A percentile compares a stretch with the other conserved stretches of the same genome.
Conservation (phyloP, 2,329 filamentous ascomycete species). For the Cytospora paraplurivora region DNA sequence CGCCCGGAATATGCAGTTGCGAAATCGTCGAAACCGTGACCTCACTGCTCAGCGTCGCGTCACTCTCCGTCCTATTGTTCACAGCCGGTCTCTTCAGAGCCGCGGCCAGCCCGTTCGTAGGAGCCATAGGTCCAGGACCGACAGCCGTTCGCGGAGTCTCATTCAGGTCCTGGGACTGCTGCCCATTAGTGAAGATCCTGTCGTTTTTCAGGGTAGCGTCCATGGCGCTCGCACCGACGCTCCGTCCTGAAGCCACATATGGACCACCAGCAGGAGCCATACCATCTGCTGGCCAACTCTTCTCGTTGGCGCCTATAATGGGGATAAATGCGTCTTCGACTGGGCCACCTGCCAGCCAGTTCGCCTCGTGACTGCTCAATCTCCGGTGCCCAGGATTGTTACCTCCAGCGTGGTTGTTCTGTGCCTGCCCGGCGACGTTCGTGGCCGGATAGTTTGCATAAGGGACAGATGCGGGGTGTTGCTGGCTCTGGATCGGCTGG, state of each 20-base stretch:
- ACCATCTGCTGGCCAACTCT: background rate
- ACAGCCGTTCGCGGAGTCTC: slow-evolving; percentile 12
- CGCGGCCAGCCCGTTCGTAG: background rate
- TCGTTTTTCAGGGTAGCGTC: slow-evolving; percentile 14
- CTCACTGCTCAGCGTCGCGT: slow-evolving; percentile 27
- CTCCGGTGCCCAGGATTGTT: slow-evolving; percentile 2
- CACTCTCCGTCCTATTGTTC: slow-evolving; percentile 26
- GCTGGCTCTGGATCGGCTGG: slow-evolving; percentile 40
- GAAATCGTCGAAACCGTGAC: slow-evolving; percentile 56
- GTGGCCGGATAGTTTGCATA: slow-evolving; percentile 23
- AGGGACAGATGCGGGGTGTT: background rate
- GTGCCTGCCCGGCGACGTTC: slow-evolving; percentile 6
- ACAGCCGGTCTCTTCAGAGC: slow-evolving; percentile 13
- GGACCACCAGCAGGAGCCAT: background rate
- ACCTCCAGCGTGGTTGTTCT: background rate
- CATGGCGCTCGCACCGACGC: slow-evolving; percentile 1
- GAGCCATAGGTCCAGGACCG: background rate
- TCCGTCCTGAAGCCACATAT: slow-evolving; percentile 2
- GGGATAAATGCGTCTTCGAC: slow-evolving; percentile 11
- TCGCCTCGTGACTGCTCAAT: slow-evolving; percentile 13
- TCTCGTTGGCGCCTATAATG: background rate
- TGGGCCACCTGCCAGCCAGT: slow-evolving; percentile 1
- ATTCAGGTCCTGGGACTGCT: slow-evolving; percentile 1
- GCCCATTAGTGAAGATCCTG: background rate
- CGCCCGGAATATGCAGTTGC: slow-evolving; percentile 69